These are phyloP conservation scores for Alliaria petiolata DNA, from an alignment of 345 rosid species.

Conservation along the genomic window DNA sequence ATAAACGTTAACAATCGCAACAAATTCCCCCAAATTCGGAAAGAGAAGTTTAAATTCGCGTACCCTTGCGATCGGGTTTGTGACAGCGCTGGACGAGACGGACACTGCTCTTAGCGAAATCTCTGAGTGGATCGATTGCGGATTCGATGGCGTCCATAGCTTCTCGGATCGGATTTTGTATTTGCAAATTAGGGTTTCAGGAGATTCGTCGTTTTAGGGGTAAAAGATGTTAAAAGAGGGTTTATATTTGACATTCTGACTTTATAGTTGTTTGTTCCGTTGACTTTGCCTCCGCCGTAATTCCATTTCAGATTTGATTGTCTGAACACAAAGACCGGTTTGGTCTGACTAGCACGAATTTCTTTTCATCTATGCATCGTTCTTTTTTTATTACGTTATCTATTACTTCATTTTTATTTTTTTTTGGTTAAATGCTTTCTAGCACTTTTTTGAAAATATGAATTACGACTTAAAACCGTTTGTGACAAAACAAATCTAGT, in stretches of 20 bases:
- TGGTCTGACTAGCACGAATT: neutral
- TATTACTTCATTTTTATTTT: no score
- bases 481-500: neutral
- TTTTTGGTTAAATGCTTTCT: neutral
- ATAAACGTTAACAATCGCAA: neutral
- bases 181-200: conserved; percentile 21
- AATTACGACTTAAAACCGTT: neutral
- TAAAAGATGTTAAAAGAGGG: neutral
- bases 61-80: conserved; percentile 79
- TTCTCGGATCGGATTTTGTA: conserved; percentile 24
- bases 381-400: no score
- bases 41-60: neutral
- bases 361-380: no score
- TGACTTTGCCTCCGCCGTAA: neutral
- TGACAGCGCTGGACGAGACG: conserved; percentile 83
- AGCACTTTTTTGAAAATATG: no score
- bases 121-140: conserved; percentile 69
- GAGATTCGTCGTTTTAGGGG: conserved; percentile 5
- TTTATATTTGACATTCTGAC: neutral
- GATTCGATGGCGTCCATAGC: conserved; percentile 67
- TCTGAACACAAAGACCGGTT: neutral
- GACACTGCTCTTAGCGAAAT: conserved; percentile 69
- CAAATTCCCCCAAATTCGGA: neutral
- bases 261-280: conserved; percentile 17
- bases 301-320: neutral